Evolutionary conservation across 257 asterid species (phyloP).

Genomic region (Misopates orontium): DNA sequence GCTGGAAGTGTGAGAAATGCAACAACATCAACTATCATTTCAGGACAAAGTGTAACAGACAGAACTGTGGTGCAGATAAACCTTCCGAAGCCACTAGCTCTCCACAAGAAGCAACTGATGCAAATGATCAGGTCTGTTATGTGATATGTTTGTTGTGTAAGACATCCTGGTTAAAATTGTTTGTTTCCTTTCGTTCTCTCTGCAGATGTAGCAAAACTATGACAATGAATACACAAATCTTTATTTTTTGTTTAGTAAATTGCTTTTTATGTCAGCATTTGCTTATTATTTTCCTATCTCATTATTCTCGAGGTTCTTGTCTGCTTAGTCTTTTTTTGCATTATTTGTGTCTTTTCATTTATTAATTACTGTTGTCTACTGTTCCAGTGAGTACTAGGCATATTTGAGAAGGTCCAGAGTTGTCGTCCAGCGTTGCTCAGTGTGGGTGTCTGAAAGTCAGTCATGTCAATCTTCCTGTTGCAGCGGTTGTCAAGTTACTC

Average conservation of each 20-base stretch:
- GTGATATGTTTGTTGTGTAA: slow-evolving; percentile 35
- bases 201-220: slow-evolving; percentile 37
- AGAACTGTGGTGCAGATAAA: slow-evolving; percentile 90
- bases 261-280: slow-evolving; percentile 9
- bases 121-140: slow-evolving; percentile 82
- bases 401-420: slow-evolving; percentile 95
- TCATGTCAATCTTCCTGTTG: slow-evolving; percentile 83
- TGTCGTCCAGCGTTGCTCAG: slow-evolving; percentile 87
- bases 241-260: slow-evolving; percentile 24
- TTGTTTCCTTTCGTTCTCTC: slow-evolving; percentile 28
- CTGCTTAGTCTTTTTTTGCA: slow-evolving; percentile 28
- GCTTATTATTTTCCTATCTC: slow-evolving; percentile 3
- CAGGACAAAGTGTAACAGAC: slow-evolving; percentile 93
- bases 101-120: slow-evolving; percentile 57
- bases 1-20: slow-evolving; percentile 98
- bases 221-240: slow-evolving; percentile 19
- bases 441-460: slow-evolving; percentile 91
- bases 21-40: slow-evolving; percentile 88
- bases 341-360: slow-evolving; percentile 31
- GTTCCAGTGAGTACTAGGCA: slow-evolving; percentile 99
- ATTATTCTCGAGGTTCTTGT: slow-evolving; percentile 27
- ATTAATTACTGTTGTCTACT: slow-evolving; percentile 82
- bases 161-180: slow-evolving; percentile 26
- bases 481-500: slow-evolving; percentile 74
- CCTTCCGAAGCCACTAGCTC: slow-evolving; percentile 62